phyloP scores from a whole-genome alignment of 2,329 filamentous ascomycete species.

The Rugonectria rugulosa region DNA sequence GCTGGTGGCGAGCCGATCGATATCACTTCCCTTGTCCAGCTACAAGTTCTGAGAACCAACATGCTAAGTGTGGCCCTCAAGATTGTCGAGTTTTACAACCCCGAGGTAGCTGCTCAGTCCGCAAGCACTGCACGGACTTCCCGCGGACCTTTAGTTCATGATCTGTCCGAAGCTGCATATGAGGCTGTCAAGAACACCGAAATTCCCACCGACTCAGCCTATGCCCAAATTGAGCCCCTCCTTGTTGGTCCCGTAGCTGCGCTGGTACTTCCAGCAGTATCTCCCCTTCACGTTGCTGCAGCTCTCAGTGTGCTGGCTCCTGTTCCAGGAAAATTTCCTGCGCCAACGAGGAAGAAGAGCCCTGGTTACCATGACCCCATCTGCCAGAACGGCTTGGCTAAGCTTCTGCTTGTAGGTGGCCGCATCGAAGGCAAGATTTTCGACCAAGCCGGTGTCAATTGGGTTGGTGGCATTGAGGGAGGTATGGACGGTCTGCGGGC shows the following conservation, averaged over 20 bases:
- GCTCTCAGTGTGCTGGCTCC: slow-evolving; percentile 82
- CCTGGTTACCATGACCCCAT: slow-evolving; percentile 82
- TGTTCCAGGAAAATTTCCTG: slow-evolving; percentile 74
- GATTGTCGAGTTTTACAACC: slow-evolving; percentile 83
- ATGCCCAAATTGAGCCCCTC: slow-evolving; percentile 73
- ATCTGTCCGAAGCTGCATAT: slow-evolving; percentile 63
- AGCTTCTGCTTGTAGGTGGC: slow-evolving; percentile 86
- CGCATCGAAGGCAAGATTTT: slow-evolving; percentile 87
- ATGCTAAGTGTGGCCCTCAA: slow-evolving; percentile 88
- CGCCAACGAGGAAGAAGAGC: slow-evolving; percentile 76
- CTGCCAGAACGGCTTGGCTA: slow-evolving; percentile 84
- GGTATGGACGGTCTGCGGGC: slow-evolving; percentile 81
- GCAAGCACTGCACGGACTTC: slow-evolving; percentile 41
- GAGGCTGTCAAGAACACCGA: slow-evolving; percentile 52
- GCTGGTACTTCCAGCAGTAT: slow-evolving; percentile 81
- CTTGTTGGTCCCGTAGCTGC: slow-evolving; percentile 83
- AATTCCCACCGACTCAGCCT: slow-evolving; percentile 50
- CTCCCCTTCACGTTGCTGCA: slow-evolving; percentile 82
- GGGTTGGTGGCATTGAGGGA: slow-evolving; percentile 78
- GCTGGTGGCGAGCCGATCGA: slow-evolving; percentile 46
- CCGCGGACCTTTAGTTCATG: slow-evolving; percentile 52
- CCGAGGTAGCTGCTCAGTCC: slow-evolving; percentile 48
- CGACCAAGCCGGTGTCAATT: slow-evolving; percentile 72
- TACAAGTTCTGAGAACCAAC: slow-evolving; percentile 87
- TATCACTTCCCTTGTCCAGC: slow-evolving; percentile 69